Evolutionary conservation across 2,329 filamentous ascomycete genomes (phyloP).

Genomic region (Ceratocystis albifundus): DNA sequence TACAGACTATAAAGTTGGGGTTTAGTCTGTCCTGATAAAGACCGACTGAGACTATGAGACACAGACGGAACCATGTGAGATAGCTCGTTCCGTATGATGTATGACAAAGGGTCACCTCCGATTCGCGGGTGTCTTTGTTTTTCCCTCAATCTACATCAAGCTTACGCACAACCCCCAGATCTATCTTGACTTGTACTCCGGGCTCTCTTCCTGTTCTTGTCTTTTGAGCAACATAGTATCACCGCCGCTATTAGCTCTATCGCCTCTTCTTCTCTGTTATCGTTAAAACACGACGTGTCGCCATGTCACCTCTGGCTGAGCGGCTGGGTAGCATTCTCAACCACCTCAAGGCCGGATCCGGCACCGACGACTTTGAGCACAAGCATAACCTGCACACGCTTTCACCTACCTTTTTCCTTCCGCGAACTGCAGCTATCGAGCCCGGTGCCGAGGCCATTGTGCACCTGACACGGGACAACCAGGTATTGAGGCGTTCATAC

Average conservation of each 20-base stretch:
- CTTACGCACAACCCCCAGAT: not conserved
- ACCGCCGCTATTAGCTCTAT: not conserved
- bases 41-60: not conserved
- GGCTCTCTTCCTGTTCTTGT: not conserved
- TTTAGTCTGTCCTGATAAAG: not conserved
- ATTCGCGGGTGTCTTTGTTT: not conserved
- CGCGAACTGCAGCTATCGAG: conserved; percentile 77
- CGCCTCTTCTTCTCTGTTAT: too few species aligned
- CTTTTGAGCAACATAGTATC: not conserved
- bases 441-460: conserved; percentile 75
- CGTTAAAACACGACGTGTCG: not conserved
- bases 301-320: conserved; percentile 44
- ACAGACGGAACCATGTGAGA: not conserved
- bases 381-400: conserved; percentile 61
- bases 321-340: conserved; percentile 48
- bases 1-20: not conserved
- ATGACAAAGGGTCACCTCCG: not conserved
- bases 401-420: conserved; percentile 77
- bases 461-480: conserved; percentile 69
- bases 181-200: not conserved
- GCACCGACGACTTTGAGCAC: conserved; percentile 29
- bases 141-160: not conserved
- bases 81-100: not conserved
- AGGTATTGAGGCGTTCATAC: conserved; percentile 65
- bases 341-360: conserved; percentile 33